Evolutionary conservation across 495 filamentous ascomycete genomes (phyloP).

Genomic region (Lichina pygmaea): DNA sequence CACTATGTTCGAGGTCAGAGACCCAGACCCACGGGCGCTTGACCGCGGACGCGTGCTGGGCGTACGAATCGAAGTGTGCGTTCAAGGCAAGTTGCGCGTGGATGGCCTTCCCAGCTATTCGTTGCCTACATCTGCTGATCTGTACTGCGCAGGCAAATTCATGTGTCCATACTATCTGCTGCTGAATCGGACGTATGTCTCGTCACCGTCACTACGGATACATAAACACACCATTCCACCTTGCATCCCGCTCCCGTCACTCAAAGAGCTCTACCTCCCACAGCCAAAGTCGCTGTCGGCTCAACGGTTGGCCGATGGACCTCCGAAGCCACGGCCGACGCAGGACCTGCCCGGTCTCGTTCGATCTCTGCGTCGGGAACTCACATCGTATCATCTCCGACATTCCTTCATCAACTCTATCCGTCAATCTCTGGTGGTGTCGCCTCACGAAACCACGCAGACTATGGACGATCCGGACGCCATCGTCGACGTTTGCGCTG

Average conservation of each 20-base stretch:
- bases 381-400: constrained; percentile 1
- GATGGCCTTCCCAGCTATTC: not conserved
- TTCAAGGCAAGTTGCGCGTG: not conserved
- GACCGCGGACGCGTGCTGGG: constrained; percentile 2
- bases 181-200: constrained; percentile 1
- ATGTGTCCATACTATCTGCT: constrained; percentile 2
- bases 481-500: not conserved
- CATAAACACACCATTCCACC: constrained; percentile 3
- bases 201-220: not conserved
- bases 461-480: not conserved
- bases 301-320: too few relatives aligned
- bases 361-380: not conserved
- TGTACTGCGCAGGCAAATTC: constrained; percentile 1
- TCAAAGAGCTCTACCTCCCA: constrained; percentile 1
- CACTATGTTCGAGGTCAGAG: constrained; percentile 3
- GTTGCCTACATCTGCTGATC: too few relatives aligned
- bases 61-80: constrained; percentile 3
- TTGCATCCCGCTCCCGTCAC: not conserved
- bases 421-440: not conserved
- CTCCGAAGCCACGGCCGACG: not conserved
- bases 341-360: constrained; percentile 1
- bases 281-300: not conserved
- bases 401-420: not conserved
- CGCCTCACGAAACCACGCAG: not conserved
- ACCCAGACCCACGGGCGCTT: constrained; percentile 3